Base-by-base conservation (phyloP, 768 basidiomycete species). In the Imleria badia region DNA sequence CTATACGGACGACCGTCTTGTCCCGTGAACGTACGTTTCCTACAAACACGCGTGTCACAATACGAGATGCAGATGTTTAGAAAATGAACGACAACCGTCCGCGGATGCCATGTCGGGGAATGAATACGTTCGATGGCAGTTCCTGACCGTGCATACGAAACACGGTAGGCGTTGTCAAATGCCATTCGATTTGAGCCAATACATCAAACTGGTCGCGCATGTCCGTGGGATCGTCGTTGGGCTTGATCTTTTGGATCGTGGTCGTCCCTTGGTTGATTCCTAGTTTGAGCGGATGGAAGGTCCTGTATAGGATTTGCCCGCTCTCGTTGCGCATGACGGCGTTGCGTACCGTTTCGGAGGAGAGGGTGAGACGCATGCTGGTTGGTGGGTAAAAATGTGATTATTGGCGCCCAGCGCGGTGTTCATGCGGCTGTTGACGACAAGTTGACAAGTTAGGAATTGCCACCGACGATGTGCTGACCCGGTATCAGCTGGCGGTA, bases 171-270 rank as follows among this genome's bases (percentile, higher is more conserved):
- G 36, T 39, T 29, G 29, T 36, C 29, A 43, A 29, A 29, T 45
- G 41, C 40, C 45, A 41, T 15, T 53, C 39, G 13, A 47, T 54
- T 3, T 31, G 29, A 4, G 36, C 36, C 41, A 44, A 30, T 8
- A 52, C 49, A 0, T 64, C 65, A 47, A 72, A 72, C 5, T 63
- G 59, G 45, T 72, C 67, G 7, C 26, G 58, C 64, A 68, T 64
- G 29, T 67, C 64, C 49, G 26, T 29, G 3, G 45, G 58, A 15
- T 59, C 55, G 7, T 54, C 31, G 44, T 60, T 71, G 10, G 65
- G 52, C 29, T 38, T 59, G 45, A 66, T 56, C 44, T 65, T 71
- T 41, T 58, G 29, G 41, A 70, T 35, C 23, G 59, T 68, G 11
- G 71, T 66, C 41, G 47, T 62, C 10, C 63, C 54, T 20, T 36